These are phyloP conservation scores for Cladosporium austrohemisphaericum DNA, from an alignment of 2,329 filamentous ascomycete genomes.

Conservation along the genomic window DNA sequence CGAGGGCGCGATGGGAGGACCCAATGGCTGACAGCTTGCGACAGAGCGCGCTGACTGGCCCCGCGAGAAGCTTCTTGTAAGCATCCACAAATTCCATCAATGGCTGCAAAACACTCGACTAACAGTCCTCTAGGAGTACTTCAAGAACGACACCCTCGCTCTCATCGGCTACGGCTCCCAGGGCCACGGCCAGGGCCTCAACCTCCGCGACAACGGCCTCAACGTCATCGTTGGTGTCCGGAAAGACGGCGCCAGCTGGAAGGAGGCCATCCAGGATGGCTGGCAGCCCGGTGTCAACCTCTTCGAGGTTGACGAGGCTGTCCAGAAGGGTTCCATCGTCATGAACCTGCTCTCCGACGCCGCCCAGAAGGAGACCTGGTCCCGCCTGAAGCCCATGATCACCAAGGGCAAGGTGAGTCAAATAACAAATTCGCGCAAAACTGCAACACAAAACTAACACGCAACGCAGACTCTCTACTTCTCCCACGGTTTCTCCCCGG, in stretches of 20 bases:
- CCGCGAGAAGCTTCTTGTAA: slow-evolving; percentile 91
- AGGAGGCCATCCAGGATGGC: slow-evolving; percentile 93
- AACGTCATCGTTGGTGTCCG: slow-evolving; percentile 99
- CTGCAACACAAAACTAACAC: slow-evolving; percentile 1
- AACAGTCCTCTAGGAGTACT: slow-evolving; percentile 71
- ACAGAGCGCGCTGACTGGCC: slow-evolving; percentile 97
- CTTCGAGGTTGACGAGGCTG: slow-evolving; percentile 96
- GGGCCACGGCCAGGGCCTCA: slow-evolving; percentile 98
- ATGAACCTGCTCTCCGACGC: slow-evolving; percentile 99
- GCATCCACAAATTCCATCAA: slow-evolving; percentile 31
- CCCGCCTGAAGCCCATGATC: slow-evolving; percentile 93
- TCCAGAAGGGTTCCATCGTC: slow-evolving; percentile 86
- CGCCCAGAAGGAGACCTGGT: slow-evolving; percentile 98
- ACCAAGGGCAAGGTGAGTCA: slow-evolving; percentile 92
- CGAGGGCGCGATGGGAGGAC: neutral
- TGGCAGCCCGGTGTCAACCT: slow-evolving; percentile 99
- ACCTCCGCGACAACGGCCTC: slow-evolving; percentile 98
- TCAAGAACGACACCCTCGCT: slow-evolving; percentile 99
- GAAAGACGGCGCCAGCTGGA: slow-evolving; percentile 97
- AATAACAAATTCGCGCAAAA: slow-evolving; percentile 3
- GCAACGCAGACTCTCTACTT: slow-evolving; percentile 86
- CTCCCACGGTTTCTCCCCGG: slow-evolving; percentile 99
- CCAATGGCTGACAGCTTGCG: slow-evolving; percentile 30
- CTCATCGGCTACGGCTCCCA: slow-evolving; percentile 98
- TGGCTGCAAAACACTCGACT: slow-evolving; percentile 19